phyloP scores from a whole-genome alignment of 805 yeast species.

The Ogataea allantospora region DNA sequence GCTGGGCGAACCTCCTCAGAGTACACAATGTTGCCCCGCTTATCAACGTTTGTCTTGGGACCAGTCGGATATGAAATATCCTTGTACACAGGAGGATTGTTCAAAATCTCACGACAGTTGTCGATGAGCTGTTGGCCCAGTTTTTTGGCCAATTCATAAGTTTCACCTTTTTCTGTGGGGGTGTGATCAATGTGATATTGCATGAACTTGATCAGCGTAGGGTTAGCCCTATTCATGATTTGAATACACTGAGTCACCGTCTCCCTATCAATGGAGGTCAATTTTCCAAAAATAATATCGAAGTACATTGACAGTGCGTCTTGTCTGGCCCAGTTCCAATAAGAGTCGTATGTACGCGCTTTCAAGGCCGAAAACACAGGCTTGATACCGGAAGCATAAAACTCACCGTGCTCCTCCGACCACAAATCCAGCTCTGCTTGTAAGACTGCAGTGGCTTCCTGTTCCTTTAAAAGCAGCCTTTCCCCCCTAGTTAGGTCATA shows the following conservation, averaged over 20 bases:
- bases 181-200: constrained; percentile 86
- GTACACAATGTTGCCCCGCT: constrained; percentile 83
- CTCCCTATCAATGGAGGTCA: constrained; percentile 89
- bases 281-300: constrained; percentile 93
- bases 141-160: constrained; percentile 84
- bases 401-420: constrained; percentile 89
- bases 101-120: constrained; percentile 83
- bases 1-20: constrained; percentile 84
- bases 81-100: constrained; percentile 87
- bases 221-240: constrained; percentile 96
- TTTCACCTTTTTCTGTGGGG: constrained; percentile 85
- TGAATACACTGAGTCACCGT: constrained; percentile 94
- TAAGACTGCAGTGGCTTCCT: constrained; percentile 77
- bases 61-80: constrained; percentile 94
- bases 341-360: constrained; percentile 94
- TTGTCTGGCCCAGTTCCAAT: constrained; percentile 99
- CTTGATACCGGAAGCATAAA: constrained; percentile 85
- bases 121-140: constrained; percentile 93
- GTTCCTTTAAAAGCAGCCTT: constrained; percentile 76
- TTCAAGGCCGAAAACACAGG: constrained; percentile 89
- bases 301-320: constrained; percentile 90
- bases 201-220: constrained; percentile 92
- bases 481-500: constrained; percentile 90
- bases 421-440: constrained; percentile 91
- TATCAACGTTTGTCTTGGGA: constrained; percentile 85